These are phyloP conservation scores for Anthracocystis panici-leucophaei DNA, from an alignment of 1,284 basidiomycete species.

Conservation along the genomic window DNA sequence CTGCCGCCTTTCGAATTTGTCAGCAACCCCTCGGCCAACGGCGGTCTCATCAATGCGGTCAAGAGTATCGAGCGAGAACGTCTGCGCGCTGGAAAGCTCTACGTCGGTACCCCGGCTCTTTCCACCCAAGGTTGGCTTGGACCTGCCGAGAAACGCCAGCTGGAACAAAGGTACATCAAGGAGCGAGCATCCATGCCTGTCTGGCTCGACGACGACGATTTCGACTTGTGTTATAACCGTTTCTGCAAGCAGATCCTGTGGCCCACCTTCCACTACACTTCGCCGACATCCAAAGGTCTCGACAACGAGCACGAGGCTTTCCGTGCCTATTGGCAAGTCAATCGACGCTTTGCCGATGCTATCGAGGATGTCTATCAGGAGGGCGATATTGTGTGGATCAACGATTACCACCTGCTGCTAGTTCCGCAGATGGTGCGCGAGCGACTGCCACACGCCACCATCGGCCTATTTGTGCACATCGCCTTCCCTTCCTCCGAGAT, in stretches of 20 bases:
- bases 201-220: slow-evolving; percentile 77
- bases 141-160: slow-evolving; percentile 71
- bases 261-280: slow-evolving; percentile 87
- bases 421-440: slow-evolving; percentile 81
- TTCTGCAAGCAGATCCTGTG: slow-evolving; percentile 91
- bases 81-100: slow-evolving; percentile 59
- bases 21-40: slow-evolving; percentile 66
- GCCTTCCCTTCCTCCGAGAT: slow-evolving; percentile 89
- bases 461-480: slow-evolving; percentile 90
- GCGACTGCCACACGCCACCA: slow-evolving; percentile 76
- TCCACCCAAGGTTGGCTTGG: slow-evolving; percentile 62
- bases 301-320: slow-evolving; percentile 80
- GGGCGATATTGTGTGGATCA: slow-evolving; percentile 79
- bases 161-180: slow-evolving; percentile 76
- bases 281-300: slow-evolving; percentile 85
- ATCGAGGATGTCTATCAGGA: slow-evolving; percentile 81
- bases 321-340: slow-evolving; percentile 83
- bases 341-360: slow-evolving; percentile 83
- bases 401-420: slow-evolving; percentile 80
- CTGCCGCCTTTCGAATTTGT: slow-evolving; percentile 61
- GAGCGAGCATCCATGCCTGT: slow-evolving; percentile 78
- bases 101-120: slow-evolving; percentile 65
- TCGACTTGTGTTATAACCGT: slow-evolving; percentile 82
- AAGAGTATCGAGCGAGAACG: slow-evolving; percentile 59
- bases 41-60: slow-evolving; percentile 68